Percentiles rank a stretch among this genome's conserved stretches.
Conservation (phyloP, 2,329 filamentous ascomycete species). For the Coleophoma crateriformis region DNA sequence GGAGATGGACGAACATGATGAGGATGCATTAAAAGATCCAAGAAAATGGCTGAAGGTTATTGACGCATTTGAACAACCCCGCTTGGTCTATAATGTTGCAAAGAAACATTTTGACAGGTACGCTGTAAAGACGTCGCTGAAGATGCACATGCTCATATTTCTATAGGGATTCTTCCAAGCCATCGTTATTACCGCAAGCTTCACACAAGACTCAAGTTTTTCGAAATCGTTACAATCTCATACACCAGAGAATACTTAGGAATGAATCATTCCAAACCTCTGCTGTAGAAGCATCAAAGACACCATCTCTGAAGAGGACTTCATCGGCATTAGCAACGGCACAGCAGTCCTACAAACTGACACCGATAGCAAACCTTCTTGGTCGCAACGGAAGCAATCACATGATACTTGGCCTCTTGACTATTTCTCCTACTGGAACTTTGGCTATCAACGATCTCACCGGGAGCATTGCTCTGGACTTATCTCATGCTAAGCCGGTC, state of each 20-base stretch:
- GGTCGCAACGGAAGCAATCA: constrained; percentile 81
- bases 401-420: constrained; percentile 79
- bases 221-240: constrained; percentile 83
- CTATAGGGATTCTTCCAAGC: constrained; percentile 52
- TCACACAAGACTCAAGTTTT: constrained; percentile 82
- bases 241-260: constrained; percentile 85
- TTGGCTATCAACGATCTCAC: constrained; percentile 82
- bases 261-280: constrained; percentile 92
- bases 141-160: constrained; percentile 8
- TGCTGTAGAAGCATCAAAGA: constrained; percentile 57
- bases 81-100: constrained; percentile 65
- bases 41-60: constrained; percentile 81
- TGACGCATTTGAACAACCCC: constrained; percentile 79
- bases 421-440: constrained; percentile 73
- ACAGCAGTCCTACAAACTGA: constrained; percentile 77
- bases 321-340: constrained; percentile 45
- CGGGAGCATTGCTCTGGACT: constrained; percentile 79
- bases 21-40: constrained; percentile 55
- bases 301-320: constrained; percentile 50
- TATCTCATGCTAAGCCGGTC: constrained; percentile 74
- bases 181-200: constrained; percentile 69
- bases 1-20: constrained; percentile 48
- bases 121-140: constrained; percentile 31
- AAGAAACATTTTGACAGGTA: constrained; percentile 91
- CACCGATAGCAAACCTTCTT: constrained; percentile 69